Base-by-base conservation (phyloP, 2,329 filamentous ascomycete species). In the Bipolaris victoriae region DNA sequence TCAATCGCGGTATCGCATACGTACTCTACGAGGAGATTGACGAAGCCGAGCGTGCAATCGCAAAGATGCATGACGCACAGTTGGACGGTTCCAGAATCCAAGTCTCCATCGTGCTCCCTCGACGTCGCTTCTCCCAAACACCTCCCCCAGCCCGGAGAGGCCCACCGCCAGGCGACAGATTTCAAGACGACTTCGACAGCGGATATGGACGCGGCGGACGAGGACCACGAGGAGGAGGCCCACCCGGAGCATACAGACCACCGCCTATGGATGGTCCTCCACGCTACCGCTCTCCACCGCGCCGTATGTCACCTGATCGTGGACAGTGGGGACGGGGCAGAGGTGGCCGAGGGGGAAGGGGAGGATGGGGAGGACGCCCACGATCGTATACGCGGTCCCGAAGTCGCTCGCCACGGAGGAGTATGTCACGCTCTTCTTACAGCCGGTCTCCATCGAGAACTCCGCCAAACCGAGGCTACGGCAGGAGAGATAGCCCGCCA, bases 61-160 rank as follows among this genome's bases (percentile, higher is more conserved):
- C 93, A 16, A 91, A 96, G 74, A 98, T 99, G 95, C 95, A 99
- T 77, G 95, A 99, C 79, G 92, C 91, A n/a, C 91, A 96, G 72
- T 80, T 97, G 26, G 93, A 97, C 76, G 92, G 92, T 49, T 86
- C 88, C 20, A 83, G 87, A 37, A 88, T 97, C 70, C 90, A 89
- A 70, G 93, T 97, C 47, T 95, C 91, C 43, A 95, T 97, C 64
- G 91, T 97, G 24, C 82, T 96, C 35, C 92, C 92, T 0, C 86
- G 90, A 48, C 88, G 90, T 69, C 91, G 92, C 67, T 91, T 97
- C 70, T 93, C 91, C 6, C 87, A 87, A 16, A 87, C 90, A 44
- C 93, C 93, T 15, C 91, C 91, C 1, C 85, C 85, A 5, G 86
- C 89, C 49, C 85, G 88, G 49, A 84, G 85, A 48, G 84, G 85